Conservation (phyloP, 495 filamentous ascomycete genomes). For the Aspergillus bridgeri region DNA sequence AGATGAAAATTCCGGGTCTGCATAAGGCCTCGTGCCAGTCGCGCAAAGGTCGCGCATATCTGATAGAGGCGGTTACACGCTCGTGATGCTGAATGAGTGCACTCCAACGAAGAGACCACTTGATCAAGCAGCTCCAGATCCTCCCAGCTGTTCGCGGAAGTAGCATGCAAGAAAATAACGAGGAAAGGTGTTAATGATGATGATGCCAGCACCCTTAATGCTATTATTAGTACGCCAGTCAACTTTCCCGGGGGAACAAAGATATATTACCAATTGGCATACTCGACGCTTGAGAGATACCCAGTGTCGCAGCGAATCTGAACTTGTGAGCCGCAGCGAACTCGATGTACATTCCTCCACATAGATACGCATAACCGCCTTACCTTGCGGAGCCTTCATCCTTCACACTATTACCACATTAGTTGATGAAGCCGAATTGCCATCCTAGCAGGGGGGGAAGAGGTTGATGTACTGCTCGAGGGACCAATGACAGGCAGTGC, state of each 20-base stretch:
- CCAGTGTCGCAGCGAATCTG: constrained; percentile 9
- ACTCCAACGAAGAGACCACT: background rate
- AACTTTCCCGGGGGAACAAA: background rate
- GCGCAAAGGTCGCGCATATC: background rate
- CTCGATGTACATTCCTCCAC: background rate
- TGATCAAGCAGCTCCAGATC: background rate
- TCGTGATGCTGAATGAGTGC: background rate
- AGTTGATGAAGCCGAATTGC: background rate
- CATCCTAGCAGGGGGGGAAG: background rate
- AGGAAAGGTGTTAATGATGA: background rate
- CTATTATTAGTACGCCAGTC: background rate
- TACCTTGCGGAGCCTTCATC: constrained; percentile 9
- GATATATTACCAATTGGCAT: background rate
- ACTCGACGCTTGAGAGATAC: background rate
- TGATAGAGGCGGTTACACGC: background rate
- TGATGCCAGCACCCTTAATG: background rate
- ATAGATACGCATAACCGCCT: background rate
- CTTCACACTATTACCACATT: constrained; percentile 9
- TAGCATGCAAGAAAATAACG: background rate
- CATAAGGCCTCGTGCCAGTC: background rate
- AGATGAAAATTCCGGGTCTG: background rate
- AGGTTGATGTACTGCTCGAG: constrained; percentile 4
- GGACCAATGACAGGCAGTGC: constrained; percentile 7
- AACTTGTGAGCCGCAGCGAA: background rate
- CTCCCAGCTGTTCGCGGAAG: background rate